A percentile compares a stretch with the other conserved stretches of the same genome.
phyloP scores from a whole-genome alignment of 2,329 filamentous ascomycete genomes.

The Nannizzia gypsea region DNA sequence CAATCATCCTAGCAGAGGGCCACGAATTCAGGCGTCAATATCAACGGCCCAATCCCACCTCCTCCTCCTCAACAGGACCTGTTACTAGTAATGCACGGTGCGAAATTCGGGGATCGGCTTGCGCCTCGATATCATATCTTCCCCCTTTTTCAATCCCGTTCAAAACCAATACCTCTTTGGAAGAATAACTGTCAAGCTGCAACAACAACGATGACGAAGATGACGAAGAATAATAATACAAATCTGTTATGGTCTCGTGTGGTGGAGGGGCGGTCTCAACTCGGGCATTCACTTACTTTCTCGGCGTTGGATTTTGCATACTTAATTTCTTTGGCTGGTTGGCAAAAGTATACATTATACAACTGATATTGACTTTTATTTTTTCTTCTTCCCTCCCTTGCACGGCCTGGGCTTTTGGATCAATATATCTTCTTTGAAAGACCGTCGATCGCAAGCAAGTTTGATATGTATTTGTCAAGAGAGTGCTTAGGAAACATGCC shows the following conservation, averaged over 20 bases:
- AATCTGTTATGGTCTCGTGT: neutral
- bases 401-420: neutral
- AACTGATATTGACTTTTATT: neutral
- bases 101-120: neutral
- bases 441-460: neutral
- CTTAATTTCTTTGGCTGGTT: neutral
- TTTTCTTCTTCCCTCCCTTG: neutral
- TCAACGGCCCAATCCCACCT: neutral
- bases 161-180: neutral
- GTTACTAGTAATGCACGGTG: neutral
- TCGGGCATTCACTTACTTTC: neutral
- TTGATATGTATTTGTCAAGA: conserved; percentile 3
- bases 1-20: neutral
- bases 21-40: neutral
- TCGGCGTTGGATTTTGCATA: conserved; percentile 2
- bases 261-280: neutral
- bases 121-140: neutral
- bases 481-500: neutral
- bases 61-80: neutral
- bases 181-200: neutral
- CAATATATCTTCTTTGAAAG: neutral
- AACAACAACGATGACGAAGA: neutral
- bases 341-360: neutral
- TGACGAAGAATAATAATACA: neutral
- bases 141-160: neutral